Percentiles rank a stretch among this genome's conserved stretches.
These are phyloP conservation scores for Magnaporthiopsis rhizophila DNA, from an alignment of 2,329 filamentous ascomycete species.

Conservation along the genomic window DNA sequence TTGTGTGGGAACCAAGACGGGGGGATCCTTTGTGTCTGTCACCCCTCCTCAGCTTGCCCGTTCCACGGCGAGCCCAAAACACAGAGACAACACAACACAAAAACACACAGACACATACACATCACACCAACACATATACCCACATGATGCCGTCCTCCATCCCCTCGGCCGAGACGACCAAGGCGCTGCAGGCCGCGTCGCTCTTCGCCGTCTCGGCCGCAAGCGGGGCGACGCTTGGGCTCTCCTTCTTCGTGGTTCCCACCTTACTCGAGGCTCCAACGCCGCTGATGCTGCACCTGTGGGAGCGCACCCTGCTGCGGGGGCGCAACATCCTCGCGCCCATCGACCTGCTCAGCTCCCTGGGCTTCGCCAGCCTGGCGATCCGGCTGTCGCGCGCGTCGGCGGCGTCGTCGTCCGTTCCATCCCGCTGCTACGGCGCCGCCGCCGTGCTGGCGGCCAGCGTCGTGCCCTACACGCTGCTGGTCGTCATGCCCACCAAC, in stretches of 20 bases:
- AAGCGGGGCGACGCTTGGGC: conserved; percentile 26
- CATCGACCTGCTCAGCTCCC: conserved; percentile 29
- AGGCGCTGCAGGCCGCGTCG: conserved; percentile 39
- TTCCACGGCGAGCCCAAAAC: neutral
- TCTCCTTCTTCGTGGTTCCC: conserved; percentile 39
- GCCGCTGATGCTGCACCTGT: conserved; percentile 47
- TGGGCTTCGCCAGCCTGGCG: conserved; percentile 38
- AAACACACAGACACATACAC: neutral
- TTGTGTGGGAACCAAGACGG: neutral
- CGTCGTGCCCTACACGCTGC: conserved; percentile 43
- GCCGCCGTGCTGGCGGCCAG: conserved; percentile 36
- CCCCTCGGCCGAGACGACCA: conserved; percentile 20
- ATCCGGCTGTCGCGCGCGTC: conserved; percentile 16
- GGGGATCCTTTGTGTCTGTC: too few relatives aligned
- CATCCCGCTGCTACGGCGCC: conserved; percentile 31
- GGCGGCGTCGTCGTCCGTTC: neutral
- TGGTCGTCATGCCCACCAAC: conserved; percentile 39
- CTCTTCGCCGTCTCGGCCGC: conserved; percentile 41
- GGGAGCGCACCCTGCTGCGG: conserved; percentile 32
- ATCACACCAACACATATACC: neutral
- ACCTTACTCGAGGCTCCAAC: conserved; percentile 47
- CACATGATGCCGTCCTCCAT: conserved; percentile 1
- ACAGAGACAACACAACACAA: neutral
- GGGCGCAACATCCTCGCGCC: conserved; percentile 31
- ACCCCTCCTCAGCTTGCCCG: neutral